Percentiles rank a stretch among this genome's conserved stretches.
Conservation (phyloP, 2,329 filamentous ascomycete genomes). For the Didymella exigua region DNA sequence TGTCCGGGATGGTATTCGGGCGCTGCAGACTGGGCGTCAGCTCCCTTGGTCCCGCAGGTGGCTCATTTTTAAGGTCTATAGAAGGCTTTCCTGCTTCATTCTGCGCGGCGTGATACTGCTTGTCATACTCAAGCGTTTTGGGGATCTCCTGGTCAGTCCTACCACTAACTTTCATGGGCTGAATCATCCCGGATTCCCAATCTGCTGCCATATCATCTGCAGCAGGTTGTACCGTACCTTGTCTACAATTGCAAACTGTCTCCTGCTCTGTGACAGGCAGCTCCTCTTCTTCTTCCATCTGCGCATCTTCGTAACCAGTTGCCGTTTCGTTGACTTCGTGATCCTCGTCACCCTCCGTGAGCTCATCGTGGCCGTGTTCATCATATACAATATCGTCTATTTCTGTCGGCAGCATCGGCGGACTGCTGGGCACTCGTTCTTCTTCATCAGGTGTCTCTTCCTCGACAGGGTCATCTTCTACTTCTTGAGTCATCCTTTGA, state of each 20-base stretch:
- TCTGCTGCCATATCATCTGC: not conserved
- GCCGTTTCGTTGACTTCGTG: conserved; percentile 27
- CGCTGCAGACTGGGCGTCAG: conserved; percentile 25
- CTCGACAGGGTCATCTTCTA: conserved; percentile 5
- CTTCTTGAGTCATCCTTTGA: conserved; percentile 26
- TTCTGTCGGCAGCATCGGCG: conserved; percentile 27
- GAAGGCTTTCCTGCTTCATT: not conserved
- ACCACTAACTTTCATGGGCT: conserved; percentile 14
- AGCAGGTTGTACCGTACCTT: conserved; percentile 1
- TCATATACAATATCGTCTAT: conserved; percentile 31
- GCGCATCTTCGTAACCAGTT: conserved; percentile 31
- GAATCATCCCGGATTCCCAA: conserved; percentile 14
- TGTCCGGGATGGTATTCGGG: conserved; percentile 42
- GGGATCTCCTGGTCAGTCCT: conserved; percentile 28
- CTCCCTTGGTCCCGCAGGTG: not conserved
- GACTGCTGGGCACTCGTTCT: conserved; percentile 47
- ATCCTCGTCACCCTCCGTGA: conserved; percentile 20
- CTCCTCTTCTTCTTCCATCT: conserved; percentile 20
- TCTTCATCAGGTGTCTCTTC: conserved; percentile 26
- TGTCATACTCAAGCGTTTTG: conserved; percentile 30
- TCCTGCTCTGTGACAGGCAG: not conserved
- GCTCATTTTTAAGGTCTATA: not conserved
- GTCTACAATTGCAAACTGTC: not conserved
- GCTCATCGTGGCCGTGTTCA: conserved; percentile 34
- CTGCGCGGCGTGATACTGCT: not conserved